A percentile compares a stretch with the other conserved stretches of the same genome.
These are phyloP conservation scores for Citrus inodora DNA, from an alignment of 345 rosid genomes.

Conservation along the genomic window DNA sequence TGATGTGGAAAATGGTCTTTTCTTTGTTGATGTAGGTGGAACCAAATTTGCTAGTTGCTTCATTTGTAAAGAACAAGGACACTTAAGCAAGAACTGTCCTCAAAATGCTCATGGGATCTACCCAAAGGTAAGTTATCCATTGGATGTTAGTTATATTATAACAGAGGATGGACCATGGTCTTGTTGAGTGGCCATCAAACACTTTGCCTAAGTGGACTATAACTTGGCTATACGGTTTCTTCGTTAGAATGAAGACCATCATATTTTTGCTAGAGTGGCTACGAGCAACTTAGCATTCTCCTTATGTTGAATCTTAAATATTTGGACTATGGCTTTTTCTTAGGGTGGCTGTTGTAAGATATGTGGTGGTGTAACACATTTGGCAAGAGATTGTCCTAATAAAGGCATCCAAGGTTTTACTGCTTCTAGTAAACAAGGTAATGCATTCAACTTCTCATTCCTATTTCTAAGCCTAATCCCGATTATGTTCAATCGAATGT, in stretches of 20 bases:
- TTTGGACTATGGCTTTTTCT: slow-evolving; percentile 9
- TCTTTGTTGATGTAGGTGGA: slow-evolving; percentile 53
- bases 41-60: slow-evolving; percentile 88
- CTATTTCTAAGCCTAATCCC: neutral
- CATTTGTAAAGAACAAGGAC: slow-evolving; percentile 75
- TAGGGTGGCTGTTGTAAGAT: slow-evolving; percentile 94
- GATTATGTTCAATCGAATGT: neutral
- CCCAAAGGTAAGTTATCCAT: slow-evolving; percentile 64
- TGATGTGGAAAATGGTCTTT: slow-evolving; percentile 8
- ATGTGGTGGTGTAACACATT: slow-evolving; percentile 91
- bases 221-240: neutral
- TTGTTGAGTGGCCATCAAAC: neutral
- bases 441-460: slow-evolving; percentile 17
- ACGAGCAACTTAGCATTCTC: neutral
- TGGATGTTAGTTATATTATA: neutral
- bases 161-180: neutral
- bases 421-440: slow-evolving; percentile 35
- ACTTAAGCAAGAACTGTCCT: slow-evolving; percentile 92
- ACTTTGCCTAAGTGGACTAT: neutral
- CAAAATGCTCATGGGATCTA: slow-evolving; percentile 78
- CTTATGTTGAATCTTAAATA: slow-evolving; percentile 1
- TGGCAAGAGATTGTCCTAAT: slow-evolving; percentile 87
- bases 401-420: slow-evolving; percentile 39
- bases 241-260: neutral
- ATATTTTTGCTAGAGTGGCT: neutral